phyloP scores from a whole-genome alignment of 2,329 filamentous ascomycete species.

The Colletotrichum liaoningense region DNA sequence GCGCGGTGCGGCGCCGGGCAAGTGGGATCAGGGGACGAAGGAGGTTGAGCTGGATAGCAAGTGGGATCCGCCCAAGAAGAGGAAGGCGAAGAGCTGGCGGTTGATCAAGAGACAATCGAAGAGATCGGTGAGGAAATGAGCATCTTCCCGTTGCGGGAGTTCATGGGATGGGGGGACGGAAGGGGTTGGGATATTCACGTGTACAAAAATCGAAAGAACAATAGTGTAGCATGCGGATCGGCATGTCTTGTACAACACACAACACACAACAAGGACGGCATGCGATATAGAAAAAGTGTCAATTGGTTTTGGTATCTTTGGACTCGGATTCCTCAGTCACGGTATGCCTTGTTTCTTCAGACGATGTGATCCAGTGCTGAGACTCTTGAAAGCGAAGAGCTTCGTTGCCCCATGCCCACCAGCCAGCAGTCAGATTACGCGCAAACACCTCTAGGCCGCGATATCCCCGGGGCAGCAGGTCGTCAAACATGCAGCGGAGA shows the following conservation, averaged over 20 bases:
- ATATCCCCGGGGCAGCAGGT: constrained; percentile 63
- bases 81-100: constrained; percentile 35
- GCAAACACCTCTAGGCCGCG: constrained; percentile 81
- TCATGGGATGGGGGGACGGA: neutral
- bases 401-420: constrained; percentile 85
- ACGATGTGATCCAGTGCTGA: constrained; percentile 56
- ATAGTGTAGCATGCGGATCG: constrained; percentile 22
- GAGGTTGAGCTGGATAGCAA: constrained; percentile 40
- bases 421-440: constrained; percentile 77
- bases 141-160: neutral
- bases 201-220: constrained; percentile 25
- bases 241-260: constrained; percentile 33
- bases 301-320: constrained; percentile 27
- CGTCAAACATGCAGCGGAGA: constrained; percentile 69
- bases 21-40: constrained; percentile 57
- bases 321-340: neutral
- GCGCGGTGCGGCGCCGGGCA: constrained; percentile 38
- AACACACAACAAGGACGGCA: constrained; percentile 39
- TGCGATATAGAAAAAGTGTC: constrained; percentile 22
- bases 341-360: neutral
- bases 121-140: too few relatives aligned
- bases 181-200: neutral
- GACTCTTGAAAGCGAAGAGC: constrained; percentile 75
- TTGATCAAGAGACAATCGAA: neutral
- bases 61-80: constrained; percentile 40